A percentile compares a stretch with the other conserved stretches of the same genome.
Conservation (phyloP, 75 land plant genomes). For the Cupressus sempervirens region DNA sequence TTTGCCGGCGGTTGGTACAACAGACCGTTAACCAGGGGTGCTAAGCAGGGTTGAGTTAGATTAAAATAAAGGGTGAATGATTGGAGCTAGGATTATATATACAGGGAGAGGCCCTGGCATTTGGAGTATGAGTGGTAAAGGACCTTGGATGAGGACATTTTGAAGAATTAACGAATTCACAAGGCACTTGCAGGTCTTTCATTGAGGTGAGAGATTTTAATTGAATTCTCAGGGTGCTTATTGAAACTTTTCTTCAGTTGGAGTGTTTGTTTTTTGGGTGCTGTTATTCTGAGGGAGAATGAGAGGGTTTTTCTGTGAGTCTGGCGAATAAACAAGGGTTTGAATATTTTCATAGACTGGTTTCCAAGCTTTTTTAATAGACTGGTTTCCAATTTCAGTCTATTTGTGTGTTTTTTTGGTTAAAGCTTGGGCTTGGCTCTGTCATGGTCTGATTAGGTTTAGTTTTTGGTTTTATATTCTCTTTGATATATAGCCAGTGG, state of each 20-base stretch:
- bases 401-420: background rate
- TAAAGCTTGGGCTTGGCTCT: background rate
- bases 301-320: background rate
- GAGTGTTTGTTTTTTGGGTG: background rate
- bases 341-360: no score
- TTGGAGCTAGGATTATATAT: slow-evolving; percentile 1
- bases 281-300: background rate
- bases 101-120: background rate
- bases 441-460: background rate
- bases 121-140: background rate
- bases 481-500: background rate
- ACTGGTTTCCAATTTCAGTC: background rate
- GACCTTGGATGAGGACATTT: no score
- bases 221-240: background rate
- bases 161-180: background rate
- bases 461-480: background rate
- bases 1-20: background rate
- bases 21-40: background rate
- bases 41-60: background rate
- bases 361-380: background rate
- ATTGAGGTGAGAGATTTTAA: background rate
- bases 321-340: background rate
- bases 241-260: background rate
- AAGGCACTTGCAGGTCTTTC: background rate
- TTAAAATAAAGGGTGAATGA: background rate